phyloP scores from a whole-genome alignment of 2,329 filamentous ascomycete species.

The Xylogone sp. region DNA sequence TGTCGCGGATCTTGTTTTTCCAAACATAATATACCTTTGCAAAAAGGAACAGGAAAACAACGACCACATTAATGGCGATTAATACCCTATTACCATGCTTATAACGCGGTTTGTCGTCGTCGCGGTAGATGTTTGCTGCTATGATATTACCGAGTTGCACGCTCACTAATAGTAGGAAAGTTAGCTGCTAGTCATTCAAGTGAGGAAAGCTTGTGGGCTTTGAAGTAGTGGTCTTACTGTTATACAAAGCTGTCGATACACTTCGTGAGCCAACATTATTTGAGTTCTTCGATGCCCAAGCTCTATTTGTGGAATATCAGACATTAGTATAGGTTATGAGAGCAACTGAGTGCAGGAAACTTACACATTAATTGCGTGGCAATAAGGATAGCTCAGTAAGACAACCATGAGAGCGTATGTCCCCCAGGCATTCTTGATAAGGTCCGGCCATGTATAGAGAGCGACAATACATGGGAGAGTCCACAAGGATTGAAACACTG shows the following conservation, averaged over 20 bases:
- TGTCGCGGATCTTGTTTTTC: slow-evolving; percentile 35
- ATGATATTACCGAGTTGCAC: slow-evolving; percentile 44
- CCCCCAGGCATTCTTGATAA: slow-evolving; percentile 28
- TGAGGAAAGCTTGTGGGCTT: not conserved
- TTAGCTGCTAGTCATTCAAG: not conserved
- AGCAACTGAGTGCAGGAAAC: not conserved
- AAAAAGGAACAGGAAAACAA: slow-evolving; percentile 42
- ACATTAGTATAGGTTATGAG: too few relatives aligned
- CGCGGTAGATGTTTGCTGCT: slow-evolving; percentile 38
- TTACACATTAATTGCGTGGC: slow-evolving; percentile 9
- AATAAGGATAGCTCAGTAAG: slow-evolving; percentile 21
- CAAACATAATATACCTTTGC: slow-evolving; percentile 41
- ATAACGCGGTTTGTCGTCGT: slow-evolving; percentile 47
- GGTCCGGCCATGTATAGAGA: slow-evolving; percentile 26
- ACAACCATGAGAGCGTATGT: slow-evolving; percentile 34
- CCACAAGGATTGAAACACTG: slow-evolving; percentile 35
- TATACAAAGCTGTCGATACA: slow-evolving; percentile 45
- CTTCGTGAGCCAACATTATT: slow-evolving; percentile 35
- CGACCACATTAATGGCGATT: slow-evolving; percentile 43
- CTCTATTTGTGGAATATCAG: slow-evolving; percentile 21
- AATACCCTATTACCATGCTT: slow-evolving; percentile 48
- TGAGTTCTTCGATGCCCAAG: slow-evolving; percentile 34
- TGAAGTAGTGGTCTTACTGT: slow-evolving; percentile 28
- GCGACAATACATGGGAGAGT: slow-evolving; percentile 35
- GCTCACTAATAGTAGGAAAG: slow-evolving; percentile 23